Evolutionary conservation across 2,329 filamentous ascomycete genomes (phyloP), one percentile per base, ranked within the genome.

Genomic region (Coniochaeta ligniaria): DNA sequence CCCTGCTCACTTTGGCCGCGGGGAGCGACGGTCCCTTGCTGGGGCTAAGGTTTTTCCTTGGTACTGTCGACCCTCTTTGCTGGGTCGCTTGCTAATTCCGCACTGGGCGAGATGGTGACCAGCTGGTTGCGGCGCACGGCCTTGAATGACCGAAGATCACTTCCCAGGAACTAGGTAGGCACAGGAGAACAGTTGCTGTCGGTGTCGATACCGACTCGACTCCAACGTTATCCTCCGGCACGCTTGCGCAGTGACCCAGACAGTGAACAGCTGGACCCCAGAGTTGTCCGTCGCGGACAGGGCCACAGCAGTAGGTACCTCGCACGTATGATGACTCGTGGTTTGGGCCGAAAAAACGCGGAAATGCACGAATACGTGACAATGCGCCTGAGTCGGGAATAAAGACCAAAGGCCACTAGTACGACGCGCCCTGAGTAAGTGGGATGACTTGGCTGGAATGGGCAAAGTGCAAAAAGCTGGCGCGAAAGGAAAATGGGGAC

Each of bases 391-490:
- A 52, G 47, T 52, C 47, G 47, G 47, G 47, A 20, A 52, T 52
- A 28, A 52, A 52, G 24, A 52, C 20, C 47, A 52, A 31, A 52
- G 24, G 12, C 14, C 47, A 52, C 47, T 52, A 52, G 47, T 52
- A 17, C 47, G 47, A 52, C 47, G 47, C 47, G 47, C 28, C 47
- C 22, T 52, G 47, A 52, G 47, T 52, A 52, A 52, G 47, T 52
- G 47, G 47, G 47, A 52, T 52, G 47, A 52, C 47, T 52, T 52
- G 47, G 28, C 47, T 52, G 47, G 47, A 52, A 52, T 31, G 47
- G 47, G 47, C 22, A 52, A 52, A 52, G 47, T 52, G 47, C 47
- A 31, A 17, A 45, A 52, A 24, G 47, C 22, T 52, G 47, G 47
- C 47, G 22, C 26, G 47, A 52, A 52, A 52, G 17, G 24, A 31